Base-by-base conservation (phyloP, 2,329 filamentous ascomycete genomes). In the Sclerotinia sclerotiorum region DNA sequence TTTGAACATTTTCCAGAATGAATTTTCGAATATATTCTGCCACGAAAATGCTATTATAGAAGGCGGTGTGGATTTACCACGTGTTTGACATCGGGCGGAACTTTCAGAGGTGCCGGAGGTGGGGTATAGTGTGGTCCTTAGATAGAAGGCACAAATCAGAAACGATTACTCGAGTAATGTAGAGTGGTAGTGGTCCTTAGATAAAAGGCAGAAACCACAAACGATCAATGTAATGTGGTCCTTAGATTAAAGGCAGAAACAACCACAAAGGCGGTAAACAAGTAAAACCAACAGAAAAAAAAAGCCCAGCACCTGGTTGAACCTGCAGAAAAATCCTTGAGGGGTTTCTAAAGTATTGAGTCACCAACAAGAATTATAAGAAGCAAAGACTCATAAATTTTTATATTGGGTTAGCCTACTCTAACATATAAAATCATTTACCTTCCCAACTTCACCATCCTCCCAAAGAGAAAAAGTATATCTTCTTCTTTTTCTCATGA, bases 1-100 rank as follows among this genome's bases (percentile, higher is more conserved):
- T 46, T 46, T 19, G 3, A 29, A 46, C 24, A 17, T 49, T 49
- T 61, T 61, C 44, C 27, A 49, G 54, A 39, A 39, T 24, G 11
- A 57, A 57, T 10, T 57, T 24, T 57, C 17, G 55, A 57, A 57
- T 7, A 17, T 24, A 21, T 56, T 56, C 54, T 56, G 54, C 52
- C 27, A 35, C 21, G 6, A 42, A 8, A 24, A 19, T 57, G 6
- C 5, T n/a, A n/a, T n/a, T n/a, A n/a, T n/a, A n/a, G n/a, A n/a
- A n/a, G n/a, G n/a, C n/a, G n/a, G n/a, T n/a, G n/a, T n/a, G n/a
- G n/a, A n/a, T n/a, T n/a, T n/a, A n/a, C 39, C 39, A 42, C 15
- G 39, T 42, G 39, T 42, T 42, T 42, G 39, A 42, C 39, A 42
- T 42, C 39, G 39, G 39, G 39, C 39, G 39, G 39, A 15, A 42